Evolutionary conservation across 2,329 filamentous ascomycete species (phyloP).

Genomic region (Plenodomus lindquistii): DNA sequence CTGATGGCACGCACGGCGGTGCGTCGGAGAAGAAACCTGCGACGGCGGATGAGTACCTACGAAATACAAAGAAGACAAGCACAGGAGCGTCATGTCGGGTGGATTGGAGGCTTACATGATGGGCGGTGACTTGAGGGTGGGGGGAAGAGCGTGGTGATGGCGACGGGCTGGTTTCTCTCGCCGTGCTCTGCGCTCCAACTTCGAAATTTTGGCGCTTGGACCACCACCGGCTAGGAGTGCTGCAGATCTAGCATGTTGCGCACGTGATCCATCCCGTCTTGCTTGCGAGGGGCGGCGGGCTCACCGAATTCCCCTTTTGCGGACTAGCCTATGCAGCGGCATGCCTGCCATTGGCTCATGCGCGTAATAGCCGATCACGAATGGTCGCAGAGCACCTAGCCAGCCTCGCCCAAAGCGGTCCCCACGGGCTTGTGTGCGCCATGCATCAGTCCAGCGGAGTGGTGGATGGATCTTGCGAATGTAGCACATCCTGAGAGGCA

Average conservation of each 20-base stretch:
- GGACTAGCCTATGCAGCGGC: too few species aligned
- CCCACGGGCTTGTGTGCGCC: not conserved
- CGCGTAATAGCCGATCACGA: not conserved
- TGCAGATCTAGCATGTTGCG: too few species aligned
- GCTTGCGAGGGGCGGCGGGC: too few species aligned
- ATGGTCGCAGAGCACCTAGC: not conserved
- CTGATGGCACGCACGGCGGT: slow-evolving; percentile 59
- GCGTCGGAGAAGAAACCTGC: slow-evolving; percentile 63
- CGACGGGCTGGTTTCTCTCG: not conserved
- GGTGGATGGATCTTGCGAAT: slow-evolving; percentile 2
- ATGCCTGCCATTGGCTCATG: not conserved
- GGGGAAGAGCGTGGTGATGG: not conserved
- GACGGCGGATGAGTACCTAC: slow-evolving; percentile 5
- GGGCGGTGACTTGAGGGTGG: not conserved
- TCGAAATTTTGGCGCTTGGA: not conserved
- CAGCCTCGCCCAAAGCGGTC: too few species aligned
- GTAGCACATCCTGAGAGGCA: slow-evolving; percentile 6
- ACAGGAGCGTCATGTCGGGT: not conserved
- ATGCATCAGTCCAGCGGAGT: not conserved
- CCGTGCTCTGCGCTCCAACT: not conserved
- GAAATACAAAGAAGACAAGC: not conserved
- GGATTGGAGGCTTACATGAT: not conserved
- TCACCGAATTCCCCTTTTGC: too few species aligned
- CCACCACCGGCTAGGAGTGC: too few species aligned
- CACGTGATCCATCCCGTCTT: too few species aligned